phyloP scores from a whole-genome alignment of 768 basidiomycete species.

The Tulasnella sp. region DNA sequence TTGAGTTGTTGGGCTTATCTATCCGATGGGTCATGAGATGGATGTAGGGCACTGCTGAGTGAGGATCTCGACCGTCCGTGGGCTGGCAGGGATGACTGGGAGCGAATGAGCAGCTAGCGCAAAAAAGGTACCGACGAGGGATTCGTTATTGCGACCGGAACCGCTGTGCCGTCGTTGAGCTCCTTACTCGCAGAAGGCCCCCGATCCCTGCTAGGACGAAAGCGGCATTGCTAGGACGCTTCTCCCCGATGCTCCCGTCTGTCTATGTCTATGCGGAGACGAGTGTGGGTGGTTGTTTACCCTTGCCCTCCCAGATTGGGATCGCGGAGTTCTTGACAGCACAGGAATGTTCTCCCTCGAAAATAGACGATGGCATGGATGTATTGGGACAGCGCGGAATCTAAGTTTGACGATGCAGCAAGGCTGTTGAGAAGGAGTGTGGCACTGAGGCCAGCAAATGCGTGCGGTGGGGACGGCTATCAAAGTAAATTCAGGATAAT shows the following conservation, averaged over 20 bases:
- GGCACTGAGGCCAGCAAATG: background rate
- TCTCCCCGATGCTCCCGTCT: background rate
- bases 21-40: slow-evolving; percentile 12
- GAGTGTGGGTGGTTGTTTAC: background rate
- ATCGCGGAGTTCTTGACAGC: background rate
- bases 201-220: background rate
- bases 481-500: background rate
- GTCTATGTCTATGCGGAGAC: no score
- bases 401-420: background rate
- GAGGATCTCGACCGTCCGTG: background rate
- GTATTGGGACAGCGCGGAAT: background rate
- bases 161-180: background rate
- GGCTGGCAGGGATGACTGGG: background rate
- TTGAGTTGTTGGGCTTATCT: background rate
- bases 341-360: background rate
- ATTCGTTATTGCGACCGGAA: background rate
- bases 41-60: background rate
- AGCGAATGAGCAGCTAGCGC: background rate
- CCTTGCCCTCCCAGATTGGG: background rate
- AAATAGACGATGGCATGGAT: background rate
- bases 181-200: background rate
- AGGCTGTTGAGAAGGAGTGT: slow-evolving; percentile 3
- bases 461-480: background rate
- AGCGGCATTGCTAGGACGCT: background rate
- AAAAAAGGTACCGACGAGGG: slow-evolving; percentile 3